phyloP scores from a whole-genome alignment of 176 grass and related monocot genomes.

The Hordeum marinum region DNA sequence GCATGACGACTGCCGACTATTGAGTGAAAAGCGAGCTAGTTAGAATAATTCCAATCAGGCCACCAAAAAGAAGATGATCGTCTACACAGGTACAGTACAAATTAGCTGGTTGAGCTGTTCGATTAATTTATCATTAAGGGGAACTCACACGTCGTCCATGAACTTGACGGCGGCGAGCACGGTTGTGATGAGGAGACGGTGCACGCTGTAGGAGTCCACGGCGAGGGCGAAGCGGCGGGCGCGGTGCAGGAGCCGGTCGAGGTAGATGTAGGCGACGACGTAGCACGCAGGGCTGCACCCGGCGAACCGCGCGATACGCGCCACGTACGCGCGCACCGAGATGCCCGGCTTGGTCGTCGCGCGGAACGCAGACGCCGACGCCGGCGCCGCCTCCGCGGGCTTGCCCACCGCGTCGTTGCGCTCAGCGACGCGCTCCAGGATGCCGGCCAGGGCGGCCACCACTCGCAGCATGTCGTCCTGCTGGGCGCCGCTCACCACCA shows the following conservation, averaged over 20 bases:
- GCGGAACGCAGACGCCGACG: conserved; percentile 48
- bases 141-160: conserved; percentile 70
- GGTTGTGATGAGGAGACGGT: conserved; percentile 60
- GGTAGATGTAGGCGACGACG: conserved; percentile 74
- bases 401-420: conserved; percentile 43
- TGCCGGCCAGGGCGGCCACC: conserved; percentile 46
- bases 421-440: conserved; percentile 59
- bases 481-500: conserved; percentile 33
- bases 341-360: conserved; percentile 46
- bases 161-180: conserved; percentile 72
- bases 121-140: neutral
- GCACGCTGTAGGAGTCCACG: conserved; percentile 71
- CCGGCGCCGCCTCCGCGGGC: conserved; percentile 4
- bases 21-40: neutral
- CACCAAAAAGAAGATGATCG: conserved; percentile 1
- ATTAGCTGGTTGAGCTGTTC: neutral
- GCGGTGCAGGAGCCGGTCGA: conserved; percentile 56
- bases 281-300: conserved; percentile 69
- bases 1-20: neutral
- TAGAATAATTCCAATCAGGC: neutral
- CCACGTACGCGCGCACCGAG: conserved; percentile 58
- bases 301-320: conserved; percentile 55
- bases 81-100: neutral
- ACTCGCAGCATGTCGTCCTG: conserved; percentile 42
- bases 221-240: conserved; percentile 29